These are phyloP conservation scores for Aphanocladium album DNA, from an alignment of 2,329 filamentous ascomycete species.

Conservation along the genomic window DNA sequence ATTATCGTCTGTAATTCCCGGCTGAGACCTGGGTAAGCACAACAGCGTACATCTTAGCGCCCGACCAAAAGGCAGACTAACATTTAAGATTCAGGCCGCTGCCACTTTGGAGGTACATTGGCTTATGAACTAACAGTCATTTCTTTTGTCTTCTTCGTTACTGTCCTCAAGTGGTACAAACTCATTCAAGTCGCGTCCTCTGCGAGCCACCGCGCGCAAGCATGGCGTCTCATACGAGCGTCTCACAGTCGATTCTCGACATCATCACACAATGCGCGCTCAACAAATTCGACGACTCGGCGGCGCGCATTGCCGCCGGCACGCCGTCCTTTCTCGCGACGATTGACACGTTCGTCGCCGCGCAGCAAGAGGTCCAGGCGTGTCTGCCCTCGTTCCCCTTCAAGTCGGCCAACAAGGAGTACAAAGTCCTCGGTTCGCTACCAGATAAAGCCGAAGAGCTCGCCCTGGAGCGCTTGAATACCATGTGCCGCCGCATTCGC, in stretches of 20 bases:
- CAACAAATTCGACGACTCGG: slow-evolving; percentile 23
- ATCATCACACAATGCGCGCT: slow-evolving; percentile 24
- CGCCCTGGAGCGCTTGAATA: slow-evolving; percentile 22
- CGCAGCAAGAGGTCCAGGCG: slow-evolving; percentile 17
- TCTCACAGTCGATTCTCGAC: slow-evolving; percentile 17
- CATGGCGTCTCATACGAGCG: background rate
- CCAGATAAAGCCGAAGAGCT: slow-evolving; percentile 30
- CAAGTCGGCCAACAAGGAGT: slow-evolving; percentile 29
- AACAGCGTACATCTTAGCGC: background rate
- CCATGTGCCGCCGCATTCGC: slow-evolving; percentile 23
- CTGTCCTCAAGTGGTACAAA: background rate
- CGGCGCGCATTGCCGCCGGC: slow-evolving; percentile 15
- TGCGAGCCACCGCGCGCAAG: background rate
- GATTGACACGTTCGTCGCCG: slow-evolving; percentile 21
- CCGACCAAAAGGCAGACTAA: too few relatives aligned
- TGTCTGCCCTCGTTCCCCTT: slow-evolving; percentile 29
- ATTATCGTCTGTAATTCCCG: background rate
- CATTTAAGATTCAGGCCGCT: background rate
- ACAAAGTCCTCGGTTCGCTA: slow-evolving; percentile 26
- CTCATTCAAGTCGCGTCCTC: background rate
- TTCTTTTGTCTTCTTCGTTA: background rate
- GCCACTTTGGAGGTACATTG: background rate
- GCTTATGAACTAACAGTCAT: too few relatives aligned
- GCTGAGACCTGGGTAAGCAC: background rate
- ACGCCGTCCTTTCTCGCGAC: slow-evolving; percentile 20